Evolutionary conservation across 1,139 yeast genomes (phyloP).

Genomic region (Diutina neorugosa): DNA sequence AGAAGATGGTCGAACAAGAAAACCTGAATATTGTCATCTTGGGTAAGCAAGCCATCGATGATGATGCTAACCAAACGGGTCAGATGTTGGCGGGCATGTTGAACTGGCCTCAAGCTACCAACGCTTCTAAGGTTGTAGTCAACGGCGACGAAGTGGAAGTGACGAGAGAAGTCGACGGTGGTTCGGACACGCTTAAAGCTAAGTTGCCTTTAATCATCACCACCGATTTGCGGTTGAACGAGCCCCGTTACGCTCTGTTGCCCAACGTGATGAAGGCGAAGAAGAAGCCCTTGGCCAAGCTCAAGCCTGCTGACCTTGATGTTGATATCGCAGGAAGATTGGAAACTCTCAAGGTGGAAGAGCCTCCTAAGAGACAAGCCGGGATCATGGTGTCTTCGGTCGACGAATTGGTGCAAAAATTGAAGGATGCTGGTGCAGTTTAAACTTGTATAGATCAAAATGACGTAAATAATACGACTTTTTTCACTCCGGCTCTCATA

Average conservation of each 20-base stretch:
- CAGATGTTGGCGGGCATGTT: conserved; percentile 91
- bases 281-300: conserved; percentile 78
- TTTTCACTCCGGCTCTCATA: no score
- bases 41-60: conserved; percentile 96
- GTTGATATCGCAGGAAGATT: conserved; percentile 54
- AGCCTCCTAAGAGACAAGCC: conserved; percentile 73
- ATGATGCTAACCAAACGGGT: conserved; percentile 93
- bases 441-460: neutral
- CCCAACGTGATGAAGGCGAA: conserved; percentile 98
- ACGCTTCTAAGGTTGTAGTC: conserved; percentile 78
- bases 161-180: conserved; percentile 92
- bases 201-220: conserved; percentile 78
- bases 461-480: neutral
- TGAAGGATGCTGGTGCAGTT: conserved; percentile 60
- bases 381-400: conserved; percentile 73
- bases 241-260: conserved; percentile 85
- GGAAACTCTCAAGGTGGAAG: conserved; percentile 62
- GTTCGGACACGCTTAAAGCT: conserved; percentile 73
- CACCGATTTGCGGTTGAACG: conserved; percentile 86
- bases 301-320: conserved; percentile 60
- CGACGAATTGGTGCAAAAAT: conserved; percentile 69
- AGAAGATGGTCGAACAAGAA: conserved; percentile 60
- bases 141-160: conserved; percentile 54
- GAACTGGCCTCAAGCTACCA: conserved; percentile 97
- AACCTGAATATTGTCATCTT: conserved; percentile 68